Conservation (phyloP, 352 stramenopile genomes). For the Globisporangium lucens region DNA sequence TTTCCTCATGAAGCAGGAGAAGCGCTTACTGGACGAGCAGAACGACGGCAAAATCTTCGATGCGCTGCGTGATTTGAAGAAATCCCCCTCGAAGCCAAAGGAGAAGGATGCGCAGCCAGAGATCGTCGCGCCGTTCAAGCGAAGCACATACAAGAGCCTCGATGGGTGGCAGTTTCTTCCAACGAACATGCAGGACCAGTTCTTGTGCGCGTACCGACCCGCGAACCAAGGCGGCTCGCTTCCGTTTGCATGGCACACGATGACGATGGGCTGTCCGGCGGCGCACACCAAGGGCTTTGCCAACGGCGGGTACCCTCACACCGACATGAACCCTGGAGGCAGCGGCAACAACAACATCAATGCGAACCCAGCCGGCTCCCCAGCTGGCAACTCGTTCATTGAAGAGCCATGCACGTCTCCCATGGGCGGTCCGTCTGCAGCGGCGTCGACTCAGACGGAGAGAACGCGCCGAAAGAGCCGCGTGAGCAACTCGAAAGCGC, state of each 20-base stretch:
- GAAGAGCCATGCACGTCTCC: conserved; percentile 25
- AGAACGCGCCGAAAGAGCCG: conserved; percentile 15
- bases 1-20: conserved; percentile 76
- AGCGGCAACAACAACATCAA: conserved; percentile 2
- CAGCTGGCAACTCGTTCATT: conserved; percentile 31
- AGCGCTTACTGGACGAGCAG: conserved; percentile 53
- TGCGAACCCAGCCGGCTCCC: conserved; percentile 22
- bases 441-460: conserved; percentile 26
- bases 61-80: conserved; percentile 18
- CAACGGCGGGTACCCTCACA: conserved; percentile 53
- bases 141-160: conserved; percentile 80
- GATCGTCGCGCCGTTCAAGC: conserved; percentile 68
- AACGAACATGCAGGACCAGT: conserved; percentile 87
- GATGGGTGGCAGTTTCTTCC: conserved; percentile 77
- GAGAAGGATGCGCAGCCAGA: conserved; percentile 26
- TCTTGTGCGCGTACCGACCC: conserved; percentile 56
- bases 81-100: conserved; percentile 20
- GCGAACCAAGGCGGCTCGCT: conserved; percentile 10
- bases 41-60: conserved; percentile 44
- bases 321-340: conserved; percentile 3
- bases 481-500: conserved; percentile 16
- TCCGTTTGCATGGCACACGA: conserved; percentile 77
- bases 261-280: conserved; percentile 83
- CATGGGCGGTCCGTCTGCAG: conserved; percentile 24
- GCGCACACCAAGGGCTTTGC: conserved; percentile 81